phyloP scores from a whole-genome alignment of 306 rosid genomes.

The Abrus pulchellus region DNA sequence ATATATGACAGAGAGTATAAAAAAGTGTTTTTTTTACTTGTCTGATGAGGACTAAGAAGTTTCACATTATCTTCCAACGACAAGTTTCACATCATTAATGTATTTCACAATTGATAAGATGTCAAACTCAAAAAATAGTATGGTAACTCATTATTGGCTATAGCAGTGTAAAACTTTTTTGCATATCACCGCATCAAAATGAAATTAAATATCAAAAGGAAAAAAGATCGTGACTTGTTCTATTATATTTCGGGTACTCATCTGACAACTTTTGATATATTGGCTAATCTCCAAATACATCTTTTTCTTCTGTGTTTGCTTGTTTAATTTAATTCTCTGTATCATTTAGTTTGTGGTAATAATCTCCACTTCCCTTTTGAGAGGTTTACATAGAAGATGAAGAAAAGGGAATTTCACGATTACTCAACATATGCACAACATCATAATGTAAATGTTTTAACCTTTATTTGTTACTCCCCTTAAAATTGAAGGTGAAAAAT shows the following conservation, averaged over 20 bases:
- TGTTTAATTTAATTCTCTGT: not conserved
- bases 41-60: not conserved
- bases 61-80: too few species aligned
- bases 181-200: not conserved
- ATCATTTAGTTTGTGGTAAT: slow-evolving; percentile 13
- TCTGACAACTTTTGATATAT: not conserved
- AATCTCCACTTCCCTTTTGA: not conserved
- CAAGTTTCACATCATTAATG: too few species aligned
- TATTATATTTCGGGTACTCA: not conserved
- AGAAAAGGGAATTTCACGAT: too few species aligned
- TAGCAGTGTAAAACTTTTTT: not conserved
- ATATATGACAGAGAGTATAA: not conserved
- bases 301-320: not conserved
- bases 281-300: not conserved
- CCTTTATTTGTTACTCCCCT: not conserved
- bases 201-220: not conserved
- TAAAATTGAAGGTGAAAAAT: not conserved
- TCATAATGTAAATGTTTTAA: not conserved
- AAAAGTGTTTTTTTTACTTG: not conserved
- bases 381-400: not conserved
- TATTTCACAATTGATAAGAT: not conserved
- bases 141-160: not conserved
- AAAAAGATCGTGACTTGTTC: not conserved
- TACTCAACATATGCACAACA: not conserved
- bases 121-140: not conserved